phyloP scores from a whole-genome alignment of 2,329 filamentous ascomycete genomes.

The Diplodia corticola region DNA sequence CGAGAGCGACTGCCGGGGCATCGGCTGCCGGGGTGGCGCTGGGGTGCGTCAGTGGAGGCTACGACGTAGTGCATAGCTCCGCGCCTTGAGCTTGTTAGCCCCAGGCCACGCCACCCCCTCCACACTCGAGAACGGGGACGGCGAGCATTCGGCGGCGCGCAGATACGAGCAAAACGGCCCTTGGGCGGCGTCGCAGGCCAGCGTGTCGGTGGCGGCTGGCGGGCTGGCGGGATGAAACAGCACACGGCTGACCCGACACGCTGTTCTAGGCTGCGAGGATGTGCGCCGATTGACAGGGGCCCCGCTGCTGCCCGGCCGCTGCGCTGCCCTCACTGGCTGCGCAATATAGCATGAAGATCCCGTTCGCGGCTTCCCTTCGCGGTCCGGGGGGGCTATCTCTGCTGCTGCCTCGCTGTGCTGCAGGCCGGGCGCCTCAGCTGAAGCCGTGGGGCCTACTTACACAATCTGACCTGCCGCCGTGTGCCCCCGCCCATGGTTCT shows the following conservation, averaged over 20 bases:
- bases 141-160: neutral
- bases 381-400: neutral
- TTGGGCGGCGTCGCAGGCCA: neutral
- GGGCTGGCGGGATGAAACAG: neutral
- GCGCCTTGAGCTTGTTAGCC: neutral
- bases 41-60: neutral
- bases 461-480: slow-evolving; percentile 1
- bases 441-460: neutral
- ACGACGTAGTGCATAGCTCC: neutral
- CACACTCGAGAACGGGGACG: neutral
- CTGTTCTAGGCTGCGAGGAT: slow-evolving; percentile 3
- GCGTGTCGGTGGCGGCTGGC: neutral
- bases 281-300: slow-evolving; percentile 9
- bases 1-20: neutral
- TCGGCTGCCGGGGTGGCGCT: neutral
- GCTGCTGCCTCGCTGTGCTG: neutral
- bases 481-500: neutral
- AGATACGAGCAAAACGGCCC: slow-evolving; percentile 13
- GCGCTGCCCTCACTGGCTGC: neutral
- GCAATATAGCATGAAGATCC: neutral
- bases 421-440: slow-evolving; percentile 2
- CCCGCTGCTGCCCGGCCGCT: neutral
- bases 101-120: neutral
- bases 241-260: neutral
- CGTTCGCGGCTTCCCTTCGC: neutral